These are phyloP conservation scores for Fusarium globosum DNA, from an alignment of 2,329 filamentous ascomycete genomes.

Conservation along the genomic window DNA sequence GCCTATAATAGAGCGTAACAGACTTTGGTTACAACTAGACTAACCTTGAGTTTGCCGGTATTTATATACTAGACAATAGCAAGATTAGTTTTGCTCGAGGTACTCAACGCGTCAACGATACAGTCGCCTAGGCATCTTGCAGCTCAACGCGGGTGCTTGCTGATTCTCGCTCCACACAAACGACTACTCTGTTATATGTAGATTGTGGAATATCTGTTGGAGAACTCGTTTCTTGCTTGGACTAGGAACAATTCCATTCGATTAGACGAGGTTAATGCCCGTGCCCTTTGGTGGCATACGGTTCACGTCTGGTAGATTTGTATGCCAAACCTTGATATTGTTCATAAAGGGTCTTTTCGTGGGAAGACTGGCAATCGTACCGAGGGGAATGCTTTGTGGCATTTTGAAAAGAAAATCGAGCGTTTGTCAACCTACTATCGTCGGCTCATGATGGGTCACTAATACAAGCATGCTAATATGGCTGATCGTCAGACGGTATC, in stretches of 20 bases:
- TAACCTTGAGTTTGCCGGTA: background rate
- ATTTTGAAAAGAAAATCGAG: too few relatives aligned
- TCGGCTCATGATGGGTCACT: slow-evolving; percentile 1
- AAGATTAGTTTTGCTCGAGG: background rate
- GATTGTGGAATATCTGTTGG: slow-evolving; percentile 5
- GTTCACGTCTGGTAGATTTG: background rate
- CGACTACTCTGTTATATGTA: slow-evolving; percentile 11
- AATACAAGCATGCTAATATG: background rate
- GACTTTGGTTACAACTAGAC: background rate
- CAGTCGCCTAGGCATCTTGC: slow-evolving; percentile 2
- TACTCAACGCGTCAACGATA: slow-evolving; percentile 1
- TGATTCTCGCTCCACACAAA: slow-evolving; percentile 35
- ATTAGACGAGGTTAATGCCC: background rate
- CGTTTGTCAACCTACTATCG: background rate
- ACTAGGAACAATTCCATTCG: background rate
- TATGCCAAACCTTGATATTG: background rate
- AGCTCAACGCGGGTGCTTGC: slow-evolving; percentile 30
- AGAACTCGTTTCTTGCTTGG: background rate
- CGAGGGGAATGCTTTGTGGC: too few relatives aligned
- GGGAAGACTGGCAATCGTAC: background rate
- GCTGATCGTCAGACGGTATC: slow-evolving; percentile 11
- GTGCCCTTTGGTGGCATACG: background rate
- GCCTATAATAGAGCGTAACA: background rate
- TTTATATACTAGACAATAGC: background rate
- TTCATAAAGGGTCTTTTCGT: background rate